Conservation (phyloP, 2,329 filamentous ascomycete genomes). For the Monosporascus sp. region DNA sequence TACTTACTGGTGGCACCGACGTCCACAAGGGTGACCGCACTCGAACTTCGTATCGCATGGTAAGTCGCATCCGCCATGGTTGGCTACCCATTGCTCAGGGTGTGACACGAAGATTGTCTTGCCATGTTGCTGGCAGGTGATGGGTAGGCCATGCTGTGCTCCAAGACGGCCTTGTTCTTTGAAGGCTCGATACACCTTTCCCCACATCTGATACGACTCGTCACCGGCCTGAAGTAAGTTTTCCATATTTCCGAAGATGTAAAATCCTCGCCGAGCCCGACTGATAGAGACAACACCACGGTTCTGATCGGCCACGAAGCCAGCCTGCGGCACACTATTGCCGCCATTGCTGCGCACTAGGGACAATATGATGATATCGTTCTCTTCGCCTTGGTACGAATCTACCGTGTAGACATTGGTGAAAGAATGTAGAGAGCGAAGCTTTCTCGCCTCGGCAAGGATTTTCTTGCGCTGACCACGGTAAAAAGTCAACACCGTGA, state of each 20-base stretch:
- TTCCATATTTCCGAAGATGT: constrained; percentile 73
- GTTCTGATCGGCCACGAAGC: constrained; percentile 65
- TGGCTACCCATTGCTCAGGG: constrained; percentile 44
- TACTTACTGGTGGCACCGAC: constrained; percentile 26
- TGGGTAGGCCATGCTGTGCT: constrained; percentile 43
- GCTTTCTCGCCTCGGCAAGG: constrained; percentile 38
- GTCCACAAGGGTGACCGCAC: constrained; percentile 25
- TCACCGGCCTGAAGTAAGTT: constrained; percentile 42
- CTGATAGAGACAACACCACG: constrained; percentile 55
- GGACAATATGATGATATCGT: constrained; percentile 75
- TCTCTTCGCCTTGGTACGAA: constrained; percentile 88
- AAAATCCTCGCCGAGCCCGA: constrained; percentile 73
- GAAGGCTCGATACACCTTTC: constrained; percentile 35
- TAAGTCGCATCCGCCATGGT: constrained; percentile 23
- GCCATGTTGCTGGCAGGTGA: constrained; percentile 58
- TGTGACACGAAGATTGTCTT: constrained; percentile 45
- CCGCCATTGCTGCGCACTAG: constrained; percentile 65
- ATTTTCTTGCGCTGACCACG: constrained; percentile 72
- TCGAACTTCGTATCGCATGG: constrained; percentile 16
- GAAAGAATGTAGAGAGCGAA: constrained; percentile 21
- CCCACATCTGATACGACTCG: constrained; percentile 38
- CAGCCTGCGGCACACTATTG: constrained; percentile 43
- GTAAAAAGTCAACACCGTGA: constrained; percentile 85
- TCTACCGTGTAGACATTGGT: constrained; percentile 75
- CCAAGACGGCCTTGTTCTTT: constrained; percentile 26